Base-by-base conservation (phyloP, 495 filamentous ascomycete species). In the Penicillium ochrochloron region DNA sequence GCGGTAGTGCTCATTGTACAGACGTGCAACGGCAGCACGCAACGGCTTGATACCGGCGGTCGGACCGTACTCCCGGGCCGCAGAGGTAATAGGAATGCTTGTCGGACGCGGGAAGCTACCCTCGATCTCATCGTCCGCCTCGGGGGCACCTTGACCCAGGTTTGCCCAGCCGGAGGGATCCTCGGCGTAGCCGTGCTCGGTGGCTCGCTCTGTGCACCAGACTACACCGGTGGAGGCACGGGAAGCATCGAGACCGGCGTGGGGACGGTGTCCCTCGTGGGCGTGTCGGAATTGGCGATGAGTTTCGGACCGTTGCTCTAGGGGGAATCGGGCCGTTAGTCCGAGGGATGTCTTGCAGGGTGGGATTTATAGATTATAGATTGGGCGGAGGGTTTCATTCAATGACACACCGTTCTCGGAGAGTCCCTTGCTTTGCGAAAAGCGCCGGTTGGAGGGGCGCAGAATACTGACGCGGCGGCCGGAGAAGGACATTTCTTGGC, bases 1-100 rank as follows among this genome's bases (percentile, higher is more conserved):
- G 48, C 94, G 88, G 71, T 97, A 93, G 76, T 96, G 92, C 71
- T 87, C 88, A 71, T 98, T 97, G 82, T 98, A 98, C 61, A 98
- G 84, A 57, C 86, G 84, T 35, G 94, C 94, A n/a, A 98, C 92
- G 15, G 94, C 94, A 63, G 91, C 88, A 56, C 94, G 84, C 60
- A 98, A 82, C 25, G 91, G 88, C 83, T 91, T 96, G 83, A 97
- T 97, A 71, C 94, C 94, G 19, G 94, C 91, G 4, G 92, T 97
- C 21, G 94, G 93, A 8, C 93, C 94, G 75, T 98, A 98, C 75
- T 98, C 94, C 66, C 94, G 84, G 19, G 90, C 86, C 54, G 83
- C 84, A 62, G 89, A 84, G 61, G 84, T 87, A 73, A 98, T 85
- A 63, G 96, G 87, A 72, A 97, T 89, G 15, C 79, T 80, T n/a